These are phyloP conservation scores for Myxozyma neglecta DNA, from an alignment of 805 yeast genomes.

Conservation along the genomic window DNA sequence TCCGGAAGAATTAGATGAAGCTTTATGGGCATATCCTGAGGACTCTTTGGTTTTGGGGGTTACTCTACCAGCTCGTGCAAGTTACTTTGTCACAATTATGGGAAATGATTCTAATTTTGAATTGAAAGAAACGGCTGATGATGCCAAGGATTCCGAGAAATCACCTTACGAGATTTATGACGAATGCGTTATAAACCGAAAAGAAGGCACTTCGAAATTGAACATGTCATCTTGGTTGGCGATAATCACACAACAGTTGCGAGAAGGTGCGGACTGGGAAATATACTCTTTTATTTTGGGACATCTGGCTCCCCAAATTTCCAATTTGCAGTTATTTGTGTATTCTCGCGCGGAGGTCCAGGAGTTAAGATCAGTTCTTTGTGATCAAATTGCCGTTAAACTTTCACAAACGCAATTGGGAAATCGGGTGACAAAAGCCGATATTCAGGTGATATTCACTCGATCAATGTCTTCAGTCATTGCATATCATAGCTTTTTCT, in stretches of 20 bases:
- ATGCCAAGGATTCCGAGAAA: slow-evolving; percentile 32
- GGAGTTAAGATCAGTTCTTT: slow-evolving; percentile 49
- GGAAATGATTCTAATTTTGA: slow-evolving; percentile 16
- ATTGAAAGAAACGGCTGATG: slow-evolving; percentile 31
- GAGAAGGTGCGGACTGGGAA: slow-evolving; percentile 66
- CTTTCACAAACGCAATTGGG: slow-evolving; percentile 50
- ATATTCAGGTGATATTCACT: slow-evolving; percentile 65
- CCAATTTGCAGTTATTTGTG: slow-evolving; percentile 56
- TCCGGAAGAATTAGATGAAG: slow-evolving; percentile 33
- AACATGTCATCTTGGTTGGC: slow-evolving; percentile 48
- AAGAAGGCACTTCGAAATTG: slow-evolving; percentile 16
- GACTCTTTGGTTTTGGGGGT: slow-evolving; percentile 50
- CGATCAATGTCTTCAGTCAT: slow-evolving; percentile 54
- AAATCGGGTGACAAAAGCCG: slow-evolving; percentile 51
- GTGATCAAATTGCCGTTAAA: slow-evolving; percentile 58
- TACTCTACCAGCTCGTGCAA: slow-evolving; percentile 46
- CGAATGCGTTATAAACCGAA: slow-evolving; percentile 14
- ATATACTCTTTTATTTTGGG: slow-evolving; percentile 64
- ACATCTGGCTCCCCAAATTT: slow-evolving; percentile 68
- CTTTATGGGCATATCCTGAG: slow-evolving; percentile 66
- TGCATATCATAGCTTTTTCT: slow-evolving; percentile 58
- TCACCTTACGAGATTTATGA: slow-evolving; percentile 2
- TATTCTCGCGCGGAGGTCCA: slow-evolving; percentile 46
- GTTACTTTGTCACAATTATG: slow-evolving; percentile 32
- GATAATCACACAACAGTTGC: slow-evolving; percentile 51